Conservation (phyloP, 768 basidiomycete genomes). For the Pisolithus microcarpus region DNA sequence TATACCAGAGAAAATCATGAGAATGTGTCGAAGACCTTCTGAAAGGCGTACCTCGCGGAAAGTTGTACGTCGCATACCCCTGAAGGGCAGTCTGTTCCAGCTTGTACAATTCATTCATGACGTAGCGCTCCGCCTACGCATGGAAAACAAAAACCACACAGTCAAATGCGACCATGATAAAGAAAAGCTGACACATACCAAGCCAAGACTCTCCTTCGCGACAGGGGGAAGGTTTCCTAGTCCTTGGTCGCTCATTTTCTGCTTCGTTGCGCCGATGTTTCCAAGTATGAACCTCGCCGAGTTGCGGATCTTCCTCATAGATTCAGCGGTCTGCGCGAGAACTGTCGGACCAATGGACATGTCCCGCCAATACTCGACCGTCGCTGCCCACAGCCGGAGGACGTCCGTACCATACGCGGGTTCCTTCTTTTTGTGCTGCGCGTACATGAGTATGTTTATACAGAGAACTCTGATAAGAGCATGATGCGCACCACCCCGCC, state of each 20-base stretch:
- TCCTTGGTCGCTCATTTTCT: not conserved
- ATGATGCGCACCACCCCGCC: constrained; percentile 59
- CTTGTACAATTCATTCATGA: constrained; percentile 76
- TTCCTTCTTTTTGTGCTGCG: constrained; percentile 58
- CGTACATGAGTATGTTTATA: not conserved
- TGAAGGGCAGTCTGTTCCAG: constrained; percentile 63
- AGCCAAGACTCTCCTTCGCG: constrained; percentile 42
- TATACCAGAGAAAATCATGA: constrained; percentile 24
- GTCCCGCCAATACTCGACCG: constrained; percentile 84
- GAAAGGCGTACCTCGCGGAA: constrained; percentile 61
- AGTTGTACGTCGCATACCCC: constrained; percentile 69
- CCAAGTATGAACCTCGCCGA: constrained; percentile 85
- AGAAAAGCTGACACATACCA: constrained; percentile 40
- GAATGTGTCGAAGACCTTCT: too few species aligned
- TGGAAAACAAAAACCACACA: not conserved
- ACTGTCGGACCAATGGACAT: constrained; percentile 77
- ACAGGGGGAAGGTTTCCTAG: not conserved
- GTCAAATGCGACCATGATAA: not conserved
- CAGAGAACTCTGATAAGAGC: not conserved
- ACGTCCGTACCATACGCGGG: constrained; percentile 83
- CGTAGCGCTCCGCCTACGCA: constrained; percentile 69
- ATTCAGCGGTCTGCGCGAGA: constrained; percentile 67
- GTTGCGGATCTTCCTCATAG: constrained; percentile 78
- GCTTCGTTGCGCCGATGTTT: constrained; percentile 43
- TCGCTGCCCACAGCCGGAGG: constrained; percentile 86